phyloP scores from a whole-genome alignment of 306 rosid genomes.

The Gleditsia sinensis region DNA sequence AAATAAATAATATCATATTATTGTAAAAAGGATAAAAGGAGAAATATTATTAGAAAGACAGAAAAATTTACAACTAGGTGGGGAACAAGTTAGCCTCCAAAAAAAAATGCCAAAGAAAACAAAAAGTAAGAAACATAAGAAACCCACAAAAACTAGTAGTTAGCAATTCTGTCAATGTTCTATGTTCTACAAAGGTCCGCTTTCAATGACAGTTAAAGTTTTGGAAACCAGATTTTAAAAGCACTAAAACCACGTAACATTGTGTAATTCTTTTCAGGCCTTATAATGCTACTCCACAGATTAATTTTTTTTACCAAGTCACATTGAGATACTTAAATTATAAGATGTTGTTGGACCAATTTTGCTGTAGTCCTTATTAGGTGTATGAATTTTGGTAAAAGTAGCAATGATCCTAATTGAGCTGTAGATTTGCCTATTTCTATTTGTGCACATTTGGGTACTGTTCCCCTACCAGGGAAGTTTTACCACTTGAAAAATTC shows the following conservation, averaged over 20 bases:
- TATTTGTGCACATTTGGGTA: too few species aligned
- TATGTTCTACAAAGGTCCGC: slow-evolving; percentile 4
- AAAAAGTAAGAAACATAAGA: not conserved
- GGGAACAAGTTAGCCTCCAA: too few species aligned
- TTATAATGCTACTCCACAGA: not conserved
- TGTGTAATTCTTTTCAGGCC: slow-evolving; percentile 4
- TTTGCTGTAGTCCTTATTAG: slow-evolving; percentile 1
- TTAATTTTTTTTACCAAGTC: not conserved
- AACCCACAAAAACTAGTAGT: too few species aligned
- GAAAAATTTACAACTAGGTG: too few species aligned
- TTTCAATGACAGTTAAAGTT: not conserved
- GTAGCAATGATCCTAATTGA: not conserved
- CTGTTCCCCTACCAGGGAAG: too few species aligned
- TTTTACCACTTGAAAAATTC: too few species aligned
- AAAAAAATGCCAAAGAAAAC: not conserved
- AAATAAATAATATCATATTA: not conserved
- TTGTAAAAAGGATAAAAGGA: not conserved
- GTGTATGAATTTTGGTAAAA: not conserved
- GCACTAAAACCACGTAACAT: not conserved
- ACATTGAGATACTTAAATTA: not conserved
- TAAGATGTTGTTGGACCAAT: not conserved
- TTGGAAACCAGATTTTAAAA: not conserved
- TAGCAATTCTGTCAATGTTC: not conserved
- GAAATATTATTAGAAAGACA: not conserved
- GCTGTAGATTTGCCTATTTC: not conserved